Base-by-base conservation (phyloP, 2,329 filamentous ascomycete genomes). In the Leptographium procerum region DNA sequence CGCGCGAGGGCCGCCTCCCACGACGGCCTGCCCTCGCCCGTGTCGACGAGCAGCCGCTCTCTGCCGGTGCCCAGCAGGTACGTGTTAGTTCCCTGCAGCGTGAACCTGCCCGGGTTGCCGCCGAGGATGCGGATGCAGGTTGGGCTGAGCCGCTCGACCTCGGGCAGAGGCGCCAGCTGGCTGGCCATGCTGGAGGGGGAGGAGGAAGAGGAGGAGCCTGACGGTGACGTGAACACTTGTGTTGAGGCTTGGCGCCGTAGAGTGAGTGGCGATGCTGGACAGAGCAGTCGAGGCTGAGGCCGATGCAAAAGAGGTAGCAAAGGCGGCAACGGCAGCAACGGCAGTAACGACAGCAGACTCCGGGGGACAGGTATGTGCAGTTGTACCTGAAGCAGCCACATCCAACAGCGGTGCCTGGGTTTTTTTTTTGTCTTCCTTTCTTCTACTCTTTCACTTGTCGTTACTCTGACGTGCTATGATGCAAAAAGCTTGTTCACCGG, bases 101-200 rank as follows among this genome's bases (percentile, higher is more conserved):
- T 80, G 66, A 85, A 85, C 76, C 95, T 96, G 68, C 88, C 84
- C 14, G 94, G 92, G 71, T 99, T 99, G 10, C 88, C 90, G 60
- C 87, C 94, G 22, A 97, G 77, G 61, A 99, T 88, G 58, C 94
- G 83, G 62, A 96, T 86, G 51, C 91, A 87, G 16, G 81, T 76
- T 24, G 87, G 81, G 67, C 88, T 92, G 57, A 97, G 77, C 61
- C 87, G 83, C 71, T 92, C 85, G 55, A 95, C 81, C 61, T 87
- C 83, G 5, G 85, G 84, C 16, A 97, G 78, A 22, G 79, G 70
- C 31, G 82, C 78, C 8, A 91, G 77, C 62, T 81, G 77, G 40
- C 77, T 73, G 59, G 82, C 77, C 85, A 88, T 89, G 14, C 16
- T 24, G 53, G 6, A 14, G 10, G 16, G 16, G 8, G 40, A 45